Evolutionary conservation across 1,284 basidiomycete species (phyloP), one percentile per base, ranked within the genome.

Genomic region (Trametes pubescens): DNA sequence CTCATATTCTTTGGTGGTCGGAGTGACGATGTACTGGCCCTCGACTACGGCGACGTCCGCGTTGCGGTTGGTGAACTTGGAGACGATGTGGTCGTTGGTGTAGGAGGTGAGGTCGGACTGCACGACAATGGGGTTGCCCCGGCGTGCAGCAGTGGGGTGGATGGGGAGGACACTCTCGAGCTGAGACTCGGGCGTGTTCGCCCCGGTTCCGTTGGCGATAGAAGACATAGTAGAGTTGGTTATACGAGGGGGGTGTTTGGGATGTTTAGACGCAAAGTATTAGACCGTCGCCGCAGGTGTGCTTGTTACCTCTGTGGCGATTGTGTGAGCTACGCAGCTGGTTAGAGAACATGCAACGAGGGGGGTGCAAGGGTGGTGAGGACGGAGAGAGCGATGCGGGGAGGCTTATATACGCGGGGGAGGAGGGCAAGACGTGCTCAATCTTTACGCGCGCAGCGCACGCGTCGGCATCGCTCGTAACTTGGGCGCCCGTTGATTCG

Each of bases 131-230:
- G 89, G 84, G 72, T 91, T 82, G 64, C 88, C 85, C 68, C 90
- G 88, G 75, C 94, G 90, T 63, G 82, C 89, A 51, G 95, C 90
- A 64, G 93, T 96, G 60, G 95, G 93, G 77, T 98, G 95, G 72
- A 96, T 81, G 32, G 88, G 84, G 62, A 87, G 78, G 67, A 86
- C 73, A 35, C 85, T 85, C 77, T 90, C 87, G 73, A 89, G 83
- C 73, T 87, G 81, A 66, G 86, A 86, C 66, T 86, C 83, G 68
- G 86, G 86, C 65, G 89, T 89, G 78, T 81, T 88, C 77, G 85
- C 86, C 59, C 86, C 87, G 47, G 81, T 80, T 66, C 89, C 88
- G 70, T 84, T 82, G 71, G 77, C 75, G 72, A 79, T 80, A 60
- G 83, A 80, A 69, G 86, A 81, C 88, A 91, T 89, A 65, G 63